phyloP scores from a whole-genome alignment of 2,329 filamentous ascomycete species.

The Cercospora brassicicola region DNA sequence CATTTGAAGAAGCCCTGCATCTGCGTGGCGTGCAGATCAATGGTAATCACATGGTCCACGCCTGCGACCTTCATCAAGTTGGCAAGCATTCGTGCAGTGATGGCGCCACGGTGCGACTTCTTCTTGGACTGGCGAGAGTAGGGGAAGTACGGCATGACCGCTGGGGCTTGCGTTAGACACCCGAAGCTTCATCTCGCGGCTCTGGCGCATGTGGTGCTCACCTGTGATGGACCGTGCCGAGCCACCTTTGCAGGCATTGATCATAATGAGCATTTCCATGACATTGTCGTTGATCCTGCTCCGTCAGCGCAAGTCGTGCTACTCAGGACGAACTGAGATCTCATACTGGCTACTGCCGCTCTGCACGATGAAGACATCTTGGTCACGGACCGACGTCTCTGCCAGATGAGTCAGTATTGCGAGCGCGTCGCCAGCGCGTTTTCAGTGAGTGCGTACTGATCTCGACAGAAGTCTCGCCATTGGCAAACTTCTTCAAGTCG shows the following conservation, averaged over 20 bases:
- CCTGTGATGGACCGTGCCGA: slow-evolving; percentile 96
- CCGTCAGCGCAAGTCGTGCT: slow-evolving; percentile 26
- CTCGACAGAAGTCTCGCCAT: slow-evolving; percentile 69
- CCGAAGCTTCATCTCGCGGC: not conserved
- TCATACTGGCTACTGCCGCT: slow-evolving; percentile 77
- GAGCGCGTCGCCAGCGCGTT: not conserved
- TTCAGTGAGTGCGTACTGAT: slow-evolving; percentile 51
- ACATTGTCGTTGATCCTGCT: slow-evolving; percentile 89
- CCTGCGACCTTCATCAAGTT: slow-evolving; percentile 92
- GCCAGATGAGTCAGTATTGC: slow-evolving; percentile 27
- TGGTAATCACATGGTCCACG: slow-evolving; percentile 95
- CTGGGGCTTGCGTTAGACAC: slow-evolving; percentile 47
- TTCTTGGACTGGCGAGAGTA: slow-evolving; percentile 99
- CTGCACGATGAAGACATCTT: slow-evolving; percentile 98
- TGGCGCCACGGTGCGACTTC: slow-evolving; percentile 93
- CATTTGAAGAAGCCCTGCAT: slow-evolving; percentile 99
- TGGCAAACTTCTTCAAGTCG: slow-evolving; percentile 66
- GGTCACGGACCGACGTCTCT: slow-evolving; percentile 77
- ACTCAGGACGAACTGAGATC: slow-evolving; percentile 24
- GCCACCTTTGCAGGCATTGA: slow-evolving; percentile 95
- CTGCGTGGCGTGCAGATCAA: slow-evolving; percentile 88
- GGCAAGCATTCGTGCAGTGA: slow-evolving; percentile 94
- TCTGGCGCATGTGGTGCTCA: slow-evolving; percentile 48
- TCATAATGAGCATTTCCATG: slow-evolving; percentile 94
- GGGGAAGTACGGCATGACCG: slow-evolving; percentile 92